Percentiles rank a stretch among this genome's conserved stretches.
phyloP scores from a whole-genome alignment of 2,329 filamentous ascomycete species.

The Talaromyces piceae region DNA sequence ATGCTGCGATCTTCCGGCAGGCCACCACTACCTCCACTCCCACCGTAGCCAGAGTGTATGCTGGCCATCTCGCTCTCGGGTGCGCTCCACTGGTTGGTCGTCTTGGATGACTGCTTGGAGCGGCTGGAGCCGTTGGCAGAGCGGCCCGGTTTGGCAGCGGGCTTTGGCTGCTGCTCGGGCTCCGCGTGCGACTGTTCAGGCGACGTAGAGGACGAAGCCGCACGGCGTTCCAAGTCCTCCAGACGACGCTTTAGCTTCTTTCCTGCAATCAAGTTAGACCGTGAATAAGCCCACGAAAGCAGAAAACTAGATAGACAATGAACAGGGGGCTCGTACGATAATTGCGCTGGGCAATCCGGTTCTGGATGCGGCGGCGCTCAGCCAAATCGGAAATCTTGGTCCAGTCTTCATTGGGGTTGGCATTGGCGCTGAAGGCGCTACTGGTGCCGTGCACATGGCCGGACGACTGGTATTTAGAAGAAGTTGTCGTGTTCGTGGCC shows the following conservation, averaged over 20 bases:
- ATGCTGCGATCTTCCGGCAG: constrained; percentile 3
- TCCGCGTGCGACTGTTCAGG: constrained; percentile 53
- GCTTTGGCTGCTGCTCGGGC: constrained; percentile 33
- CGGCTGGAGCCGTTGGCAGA: constrained; percentile 15
- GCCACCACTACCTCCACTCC: too few relatives aligned
- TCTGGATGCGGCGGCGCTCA: constrained; percentile 89
- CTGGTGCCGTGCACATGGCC: constrained; percentile 73
- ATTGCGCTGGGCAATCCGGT: constrained; percentile 94
- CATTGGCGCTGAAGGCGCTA: constrained; percentile 89
- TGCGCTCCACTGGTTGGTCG: constrained; percentile 22
- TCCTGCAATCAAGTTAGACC: too few relatives aligned
- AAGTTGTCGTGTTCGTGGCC: not conserved
- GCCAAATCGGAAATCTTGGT: constrained; percentile 97
- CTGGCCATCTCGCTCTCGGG: not conserved
- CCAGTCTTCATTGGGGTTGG: constrained; percentile 96
- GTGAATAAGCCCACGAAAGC: too few relatives aligned
- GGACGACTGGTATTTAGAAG: constrained; percentile 29
- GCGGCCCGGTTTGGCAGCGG: constrained; percentile 15
- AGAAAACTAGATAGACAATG: not conserved
- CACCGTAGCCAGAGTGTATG: not conserved
- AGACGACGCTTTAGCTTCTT: constrained; percentile 62
- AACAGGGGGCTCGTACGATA: constrained; percentile 65
- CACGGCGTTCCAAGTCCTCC: constrained; percentile 56
- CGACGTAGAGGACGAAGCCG: constrained; percentile 54
- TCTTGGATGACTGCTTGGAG: constrained; percentile 30